These are phyloP conservation scores for Penicillium verhagenii DNA, from an alignment of 495 filamentous ascomycete genomes.

Conservation along the genomic window DNA sequence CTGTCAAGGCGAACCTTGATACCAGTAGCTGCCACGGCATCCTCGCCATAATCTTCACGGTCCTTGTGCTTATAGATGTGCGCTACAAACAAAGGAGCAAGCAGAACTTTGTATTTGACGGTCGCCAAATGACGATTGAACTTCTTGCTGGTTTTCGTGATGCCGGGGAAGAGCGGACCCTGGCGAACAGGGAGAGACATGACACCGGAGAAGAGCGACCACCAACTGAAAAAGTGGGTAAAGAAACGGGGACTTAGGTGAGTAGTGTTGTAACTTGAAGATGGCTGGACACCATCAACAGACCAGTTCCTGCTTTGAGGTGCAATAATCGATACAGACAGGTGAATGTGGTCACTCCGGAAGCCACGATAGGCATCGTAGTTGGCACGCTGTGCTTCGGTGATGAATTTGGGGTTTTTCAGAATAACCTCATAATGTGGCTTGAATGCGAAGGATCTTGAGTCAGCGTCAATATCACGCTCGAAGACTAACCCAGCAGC, in stretches of 20 bases:
- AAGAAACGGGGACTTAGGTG: slow-evolving; percentile 95
- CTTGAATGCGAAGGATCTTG: slow-evolving; percentile 80
- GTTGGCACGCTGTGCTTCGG: slow-evolving; percentile 44
- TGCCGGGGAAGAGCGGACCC: slow-evolving; percentile 82
- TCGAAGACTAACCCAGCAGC: slow-evolving; percentile 90
- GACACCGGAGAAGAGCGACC: slow-evolving; percentile 90
- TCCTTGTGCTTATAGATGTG: slow-evolving; percentile 99
- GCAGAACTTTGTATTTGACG: slow-evolving; percentile 91
- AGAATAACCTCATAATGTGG: slow-evolving; percentile 91
- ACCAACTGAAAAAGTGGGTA: slow-evolving; percentile 98
- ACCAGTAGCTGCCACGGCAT: slow-evolving; percentile 84
- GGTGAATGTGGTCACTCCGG: slow-evolving; percentile 90
- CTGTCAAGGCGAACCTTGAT: slow-evolving; percentile 92
- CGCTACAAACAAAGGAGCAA: slow-evolving; percentile 90
- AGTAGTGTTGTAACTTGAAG: slow-evolving; percentile 89
- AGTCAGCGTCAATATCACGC: slow-evolving; percentile 61
- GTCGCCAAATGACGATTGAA: slow-evolving; percentile 95
- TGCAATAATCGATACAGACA: slow-evolving; percentile 85
- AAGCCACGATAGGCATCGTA: slow-evolving; percentile 96
- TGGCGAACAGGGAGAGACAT: slow-evolving; percentile 95
- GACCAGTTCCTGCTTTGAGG: slow-evolving; percentile 76
- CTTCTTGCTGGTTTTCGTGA: slow-evolving; percentile 96
- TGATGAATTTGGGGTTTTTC: slow-evolving; percentile 72
- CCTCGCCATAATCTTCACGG: slow-evolving; percentile 77
- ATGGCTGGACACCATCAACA: slow-evolving; percentile 65